A percentile compares a stretch with the other conserved stretches of the same genome.
Conservation (phyloP, 345 rosid species). For the Boechera retrofracta region DNA sequence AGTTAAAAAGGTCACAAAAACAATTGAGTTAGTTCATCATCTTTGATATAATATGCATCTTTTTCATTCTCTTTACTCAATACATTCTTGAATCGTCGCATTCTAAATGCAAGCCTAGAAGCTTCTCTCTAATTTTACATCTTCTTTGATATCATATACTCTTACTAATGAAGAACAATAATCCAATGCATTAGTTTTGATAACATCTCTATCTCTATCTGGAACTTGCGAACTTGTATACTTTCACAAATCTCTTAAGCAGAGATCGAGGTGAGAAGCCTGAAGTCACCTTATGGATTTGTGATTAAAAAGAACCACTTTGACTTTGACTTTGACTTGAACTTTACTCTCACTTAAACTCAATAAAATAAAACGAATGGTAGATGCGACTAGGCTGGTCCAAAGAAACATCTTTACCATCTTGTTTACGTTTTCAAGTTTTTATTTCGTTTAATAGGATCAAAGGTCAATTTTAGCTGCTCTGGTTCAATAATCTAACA, state of each 20-base stretch:
- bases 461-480: constrained; percentile 36
- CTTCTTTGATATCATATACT: not conserved
- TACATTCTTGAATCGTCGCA: not conserved
- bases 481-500: constrained; percentile 7
- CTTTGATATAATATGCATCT: constrained; percentile 25
- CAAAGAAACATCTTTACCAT: constrained; percentile 20
- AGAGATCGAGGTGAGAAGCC: constrained; percentile 1
- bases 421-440: constrained; percentile 4
- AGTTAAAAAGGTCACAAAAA: constrained; percentile 1
- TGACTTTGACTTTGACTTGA: not conserved
- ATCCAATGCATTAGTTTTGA: not conserved
- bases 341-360: too few species aligned
- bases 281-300: not conserved
- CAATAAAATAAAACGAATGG: not conserved
- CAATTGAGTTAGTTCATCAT: constrained; percentile 32
- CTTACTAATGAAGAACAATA: not conserved
- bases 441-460: not conserved
- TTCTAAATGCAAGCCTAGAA: constrained; percentile 12
- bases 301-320: not conserved
- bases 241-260: not conserved
- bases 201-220: not conserved
- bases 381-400: constrained; percentile 7
- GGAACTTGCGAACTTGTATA: not conserved
- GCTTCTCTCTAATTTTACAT: not conserved
- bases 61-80: constrained; percentile 9